Percentiles rank a stretch among this genome's conserved stretches.
phyloP scores from a whole-genome alignment of 768 basidiomycete genomes.

The Collybia nuda region DNA sequence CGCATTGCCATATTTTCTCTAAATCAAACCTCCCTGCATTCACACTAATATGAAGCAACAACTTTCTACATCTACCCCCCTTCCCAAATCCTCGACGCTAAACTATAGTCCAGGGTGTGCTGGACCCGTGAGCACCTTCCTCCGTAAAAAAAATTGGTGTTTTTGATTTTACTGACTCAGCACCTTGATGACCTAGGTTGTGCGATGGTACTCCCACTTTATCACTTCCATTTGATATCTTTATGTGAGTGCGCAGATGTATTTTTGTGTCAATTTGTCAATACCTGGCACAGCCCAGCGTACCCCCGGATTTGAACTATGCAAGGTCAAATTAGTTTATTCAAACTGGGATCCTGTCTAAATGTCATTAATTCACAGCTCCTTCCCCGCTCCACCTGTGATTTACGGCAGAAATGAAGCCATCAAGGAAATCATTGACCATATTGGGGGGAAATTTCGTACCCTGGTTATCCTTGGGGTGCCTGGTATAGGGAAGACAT shows the following conservation, averaged over 20 bases:
- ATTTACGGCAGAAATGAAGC: neutral
- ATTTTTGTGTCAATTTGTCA: neutral
- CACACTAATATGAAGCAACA: no score
- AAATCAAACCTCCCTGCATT: no score
- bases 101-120: no score
- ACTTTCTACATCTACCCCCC: no score
- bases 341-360: neutral
- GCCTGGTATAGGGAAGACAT: constrained; percentile 11
- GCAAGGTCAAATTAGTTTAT: neutral
- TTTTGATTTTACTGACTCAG: no score
- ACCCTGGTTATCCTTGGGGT: constrained; percentile 5
- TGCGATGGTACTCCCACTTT: neutral
- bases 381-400: neutral
- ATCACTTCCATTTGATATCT: neutral
- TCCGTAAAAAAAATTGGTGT: no score
- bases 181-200: neutral
- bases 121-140: no score
- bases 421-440: neutral
- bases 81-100: no score
- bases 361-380: neutral
- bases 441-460: neutral
- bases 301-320: neutral
- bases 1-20: no score
- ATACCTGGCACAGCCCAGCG: neutral
- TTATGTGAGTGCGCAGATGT: neutral